Conservation (phyloP, 805 yeast genomes). For the Brettanomyces naardenensis region DNA sequence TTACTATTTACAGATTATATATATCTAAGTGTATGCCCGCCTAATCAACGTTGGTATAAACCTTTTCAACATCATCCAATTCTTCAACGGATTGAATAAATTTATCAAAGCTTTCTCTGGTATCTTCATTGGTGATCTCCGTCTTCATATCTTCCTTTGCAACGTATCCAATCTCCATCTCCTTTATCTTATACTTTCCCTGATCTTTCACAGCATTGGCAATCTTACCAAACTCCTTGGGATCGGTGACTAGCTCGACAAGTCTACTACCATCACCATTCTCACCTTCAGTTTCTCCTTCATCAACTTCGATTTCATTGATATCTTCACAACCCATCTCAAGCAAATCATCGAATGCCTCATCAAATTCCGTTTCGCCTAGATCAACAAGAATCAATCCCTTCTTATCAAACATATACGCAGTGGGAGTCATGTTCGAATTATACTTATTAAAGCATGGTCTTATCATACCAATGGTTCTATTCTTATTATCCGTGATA, state of each 20-base stretch:
- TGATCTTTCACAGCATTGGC: slow-evolving; percentile 52
- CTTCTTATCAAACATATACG: slow-evolving; percentile 66
- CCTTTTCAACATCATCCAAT: slow-evolving; percentile 76
- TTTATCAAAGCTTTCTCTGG: slow-evolving; percentile 43
- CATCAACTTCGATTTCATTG: slow-evolving; percentile 14
- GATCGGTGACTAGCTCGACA: slow-evolving; percentile 54
- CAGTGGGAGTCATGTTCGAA: slow-evolving; percentile 60
- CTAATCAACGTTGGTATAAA: slow-evolving; percentile 66
- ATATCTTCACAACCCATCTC: slow-evolving; percentile 81
- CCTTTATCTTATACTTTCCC: slow-evolving; percentile 51
- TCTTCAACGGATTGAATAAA: slow-evolving; percentile 59
- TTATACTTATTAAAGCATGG: slow-evolving; percentile 67
- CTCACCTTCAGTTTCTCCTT: slow-evolving; percentile 17
- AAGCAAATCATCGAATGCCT: slow-evolving; percentile 62
- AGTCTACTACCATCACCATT: slow-evolving; percentile 16
- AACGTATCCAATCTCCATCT: slow-evolving; percentile 61
- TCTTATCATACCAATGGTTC: slow-evolving; percentile 71
- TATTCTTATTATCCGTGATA: slow-evolving; percentile 77
- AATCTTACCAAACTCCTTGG: slow-evolving; percentile 51
- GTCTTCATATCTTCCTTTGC: slow-evolving; percentile 57
- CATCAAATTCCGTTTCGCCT: slow-evolving; percentile 39
- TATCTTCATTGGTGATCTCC: slow-evolving; percentile 45
- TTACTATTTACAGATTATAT: too few species aligned
- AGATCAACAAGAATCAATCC: slow-evolving; percentile 61
- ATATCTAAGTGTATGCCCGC: too few species aligned